A percentile compares a stretch with the other conserved stretches of the same genome.
phyloP scores from a whole-genome alignment of 1,284 basidiomycete genomes.

The Schizopora paradoxa region DNA sequence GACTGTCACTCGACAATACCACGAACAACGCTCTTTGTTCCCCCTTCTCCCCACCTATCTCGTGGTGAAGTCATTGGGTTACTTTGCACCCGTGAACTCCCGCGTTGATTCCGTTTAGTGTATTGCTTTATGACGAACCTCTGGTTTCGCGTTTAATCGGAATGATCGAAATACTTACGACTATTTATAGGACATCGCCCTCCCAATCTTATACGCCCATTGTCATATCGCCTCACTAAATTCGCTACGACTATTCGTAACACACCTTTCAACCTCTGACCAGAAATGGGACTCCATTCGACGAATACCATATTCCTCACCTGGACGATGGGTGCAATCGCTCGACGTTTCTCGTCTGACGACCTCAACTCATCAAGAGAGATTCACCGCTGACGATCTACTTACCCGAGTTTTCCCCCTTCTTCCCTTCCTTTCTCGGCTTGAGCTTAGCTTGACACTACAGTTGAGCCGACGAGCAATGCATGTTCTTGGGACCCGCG shows the following conservation, averaged over 20 bases:
- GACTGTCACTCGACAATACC: too few species aligned
- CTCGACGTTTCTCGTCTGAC: slow-evolving; percentile 62
- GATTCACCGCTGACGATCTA: slow-evolving; percentile 51
- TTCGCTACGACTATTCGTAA: slow-evolving; percentile 52
- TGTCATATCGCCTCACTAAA: slow-evolving; percentile 43
- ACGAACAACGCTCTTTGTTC: neutral
- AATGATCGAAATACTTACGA: too few species aligned
- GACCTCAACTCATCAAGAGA: slow-evolving; percentile 39
- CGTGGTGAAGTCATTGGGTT: slow-evolving; percentile 2
- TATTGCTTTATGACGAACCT: neutral
- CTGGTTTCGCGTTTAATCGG: neutral
- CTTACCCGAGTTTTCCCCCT: slow-evolving; percentile 63
- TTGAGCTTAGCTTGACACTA: slow-evolving; percentile 58
- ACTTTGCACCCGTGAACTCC: slow-evolving; percentile 5
- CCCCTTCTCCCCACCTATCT: slow-evolving; percentile 1
- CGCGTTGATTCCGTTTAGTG: neutral
- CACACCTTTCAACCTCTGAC: slow-evolving; percentile 55
- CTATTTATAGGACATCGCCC: slow-evolving; percentile 62
- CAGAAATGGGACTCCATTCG: slow-evolving; percentile 81
- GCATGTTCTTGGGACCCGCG: slow-evolving; percentile 47
- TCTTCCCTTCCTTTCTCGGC: slow-evolving; percentile 57
- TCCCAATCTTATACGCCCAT: slow-evolving; percentile 62
- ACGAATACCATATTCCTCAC: slow-evolving; percentile 75
- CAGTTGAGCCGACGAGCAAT: slow-evolving; percentile 57
- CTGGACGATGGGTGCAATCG: slow-evolving; percentile 75